Conservation (phyloP, 2,329 filamentous ascomycete genomes). For the Mycosphaerella sp. region DNA sequence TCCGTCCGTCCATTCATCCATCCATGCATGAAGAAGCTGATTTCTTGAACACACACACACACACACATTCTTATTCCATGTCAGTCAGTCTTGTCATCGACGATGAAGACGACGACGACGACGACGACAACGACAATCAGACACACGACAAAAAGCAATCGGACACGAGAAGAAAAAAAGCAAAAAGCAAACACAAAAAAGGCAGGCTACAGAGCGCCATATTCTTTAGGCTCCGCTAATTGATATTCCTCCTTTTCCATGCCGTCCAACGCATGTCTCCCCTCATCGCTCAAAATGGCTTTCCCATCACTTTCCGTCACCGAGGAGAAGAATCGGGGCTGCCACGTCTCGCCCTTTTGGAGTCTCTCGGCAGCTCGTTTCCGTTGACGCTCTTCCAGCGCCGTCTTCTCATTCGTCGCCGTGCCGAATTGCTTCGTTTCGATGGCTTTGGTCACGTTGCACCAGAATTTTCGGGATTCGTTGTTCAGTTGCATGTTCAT, state of each 20-base stretch:
- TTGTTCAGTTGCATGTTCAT: constrained; percentile 73
- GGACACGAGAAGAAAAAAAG: too few relatives aligned
- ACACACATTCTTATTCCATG: too few relatives aligned
- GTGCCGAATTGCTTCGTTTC: constrained; percentile 71
- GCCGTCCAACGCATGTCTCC: constrained; percentile 50
- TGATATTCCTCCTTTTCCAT: constrained; percentile 49
- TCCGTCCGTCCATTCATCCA: too few relatives aligned
- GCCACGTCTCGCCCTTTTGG: constrained; percentile 61
- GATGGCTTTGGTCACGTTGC: constrained; percentile 80
- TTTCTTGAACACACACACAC: too few relatives aligned
- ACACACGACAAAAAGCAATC: too few relatives aligned
- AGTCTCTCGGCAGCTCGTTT: constrained; percentile 77
- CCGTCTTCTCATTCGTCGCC: constrained; percentile 80
- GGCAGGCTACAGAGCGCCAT: constrained; percentile 26
- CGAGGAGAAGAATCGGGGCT: constrained; percentile 78
- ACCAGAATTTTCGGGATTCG: constrained; percentile 85
- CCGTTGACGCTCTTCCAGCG: constrained; percentile 84
- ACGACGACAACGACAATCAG: too few relatives aligned
- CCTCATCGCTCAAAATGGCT: constrained; percentile 58
- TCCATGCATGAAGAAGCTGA: too few relatives aligned
- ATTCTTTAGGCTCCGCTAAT: constrained; percentile 42
- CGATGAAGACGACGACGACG: too few relatives aligned
- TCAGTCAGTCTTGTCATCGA: too few relatives aligned
- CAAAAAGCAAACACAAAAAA: too few relatives aligned
- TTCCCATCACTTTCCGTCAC: constrained; percentile 54